These are phyloP conservation scores for Penicillium rolfsii DNA, from an alignment of 2,329 filamentous ascomycete genomes.

Conservation along the genomic window DNA sequence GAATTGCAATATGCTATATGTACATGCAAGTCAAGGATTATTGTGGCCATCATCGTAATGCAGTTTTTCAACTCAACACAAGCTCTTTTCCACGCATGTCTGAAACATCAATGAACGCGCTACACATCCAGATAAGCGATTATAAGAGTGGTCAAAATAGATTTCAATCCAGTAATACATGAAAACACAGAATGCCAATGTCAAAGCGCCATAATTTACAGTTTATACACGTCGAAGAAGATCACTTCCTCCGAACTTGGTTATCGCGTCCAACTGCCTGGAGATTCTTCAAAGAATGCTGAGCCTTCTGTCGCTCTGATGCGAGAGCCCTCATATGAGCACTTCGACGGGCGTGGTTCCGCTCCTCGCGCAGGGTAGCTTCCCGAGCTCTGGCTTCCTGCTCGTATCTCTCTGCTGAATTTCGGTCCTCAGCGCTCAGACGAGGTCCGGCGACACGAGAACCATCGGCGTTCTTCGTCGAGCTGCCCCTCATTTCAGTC, in stretches of 20 bases:
- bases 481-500: slow-evolving; percentile 27
- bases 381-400: slow-evolving; percentile 33
- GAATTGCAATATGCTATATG: no score
- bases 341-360: slow-evolving; percentile 39
- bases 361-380: slow-evolving; percentile 38
- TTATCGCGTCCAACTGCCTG: slow-evolving; percentile 14
- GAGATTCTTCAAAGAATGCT: slow-evolving; percentile 17
- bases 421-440: slow-evolving; percentile 37
- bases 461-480: slow-evolving; percentile 27
- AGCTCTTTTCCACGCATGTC: no score
- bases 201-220: slow-evolving; percentile 32
- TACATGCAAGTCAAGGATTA: not conserved
- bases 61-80: no score
- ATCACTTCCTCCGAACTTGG: slow-evolving; percentile 17
- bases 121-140: not conserved
- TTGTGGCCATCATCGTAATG: not conserved
- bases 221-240: slow-evolving; percentile 24
- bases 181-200: slow-evolving; percentile 23
- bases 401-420: slow-evolving; percentile 37
- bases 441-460: slow-evolving; percentile 26
- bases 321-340: slow-evolving; percentile 32
- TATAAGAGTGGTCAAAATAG: slow-evolving; percentile 8
- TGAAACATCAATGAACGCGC: not conserved
- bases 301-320: slow-evolving; percentile 31
- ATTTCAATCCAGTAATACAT: slow-evolving; percentile 24